Conservation (phyloP, 345 rosid species). For the Carallia brachiata region DNA sequence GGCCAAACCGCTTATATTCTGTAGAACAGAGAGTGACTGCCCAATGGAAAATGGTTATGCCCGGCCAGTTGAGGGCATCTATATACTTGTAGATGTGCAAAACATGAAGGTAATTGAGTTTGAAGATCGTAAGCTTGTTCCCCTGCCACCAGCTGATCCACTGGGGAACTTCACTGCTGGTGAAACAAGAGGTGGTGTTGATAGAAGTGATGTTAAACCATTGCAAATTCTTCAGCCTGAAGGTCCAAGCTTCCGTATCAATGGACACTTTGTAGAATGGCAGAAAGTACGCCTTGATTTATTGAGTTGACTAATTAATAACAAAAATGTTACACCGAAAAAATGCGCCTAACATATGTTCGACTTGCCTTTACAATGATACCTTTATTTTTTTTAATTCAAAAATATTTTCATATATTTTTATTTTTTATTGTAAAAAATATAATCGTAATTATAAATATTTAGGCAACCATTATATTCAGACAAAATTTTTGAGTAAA, state of each 20-base stretch:
- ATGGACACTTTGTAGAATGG: slow-evolving; percentile 80
- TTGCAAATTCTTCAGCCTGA: slow-evolving; percentile 80
- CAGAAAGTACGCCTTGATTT: slow-evolving; percentile 57
- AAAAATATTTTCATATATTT: too few relatives aligned
- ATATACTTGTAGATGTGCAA: slow-evolving; percentile 85
- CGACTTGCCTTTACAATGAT: too few relatives aligned
- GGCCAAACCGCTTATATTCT: slow-evolving; percentile 88
- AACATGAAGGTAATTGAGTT: slow-evolving; percentile 83
- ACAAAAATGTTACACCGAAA: too few relatives aligned
- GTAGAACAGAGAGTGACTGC: slow-evolving; percentile 88
- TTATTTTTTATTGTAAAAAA: too few relatives aligned
- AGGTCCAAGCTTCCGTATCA: slow-evolving; percentile 92
- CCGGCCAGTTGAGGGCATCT: slow-evolving; percentile 86
- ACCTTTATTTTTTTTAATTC: too few relatives aligned
- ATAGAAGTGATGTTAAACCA: slow-evolving; percentile 90
- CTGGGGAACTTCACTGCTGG: slow-evolving; percentile 84
- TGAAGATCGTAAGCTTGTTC: slow-evolving; percentile 87
- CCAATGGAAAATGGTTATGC: slow-evolving; percentile 99
- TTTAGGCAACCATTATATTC: too few relatives aligned
- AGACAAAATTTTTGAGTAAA: too few relatives aligned
- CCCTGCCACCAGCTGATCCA: slow-evolving; percentile 86
- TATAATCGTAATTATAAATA: too few relatives aligned
- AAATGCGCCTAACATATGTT: too few relatives aligned
- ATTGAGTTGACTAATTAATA: background rate
- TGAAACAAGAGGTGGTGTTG: slow-evolving; percentile 88